phyloP scores from a whole-genome alignment of 129 eudicot species.

The Lonicera japonica region DNA sequence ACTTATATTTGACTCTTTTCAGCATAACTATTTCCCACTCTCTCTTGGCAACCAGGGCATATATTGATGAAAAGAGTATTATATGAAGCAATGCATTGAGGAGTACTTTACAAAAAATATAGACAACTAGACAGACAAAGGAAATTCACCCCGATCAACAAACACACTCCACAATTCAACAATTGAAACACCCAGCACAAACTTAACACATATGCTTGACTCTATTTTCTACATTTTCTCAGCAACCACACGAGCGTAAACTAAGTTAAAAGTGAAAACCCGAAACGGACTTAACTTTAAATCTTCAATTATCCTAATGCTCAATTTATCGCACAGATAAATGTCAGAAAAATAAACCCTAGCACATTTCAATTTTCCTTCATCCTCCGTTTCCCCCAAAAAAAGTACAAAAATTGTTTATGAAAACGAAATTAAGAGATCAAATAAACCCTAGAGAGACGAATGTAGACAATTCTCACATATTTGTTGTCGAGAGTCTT shows the following conservation, averaged over 20 bases:
- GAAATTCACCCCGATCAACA: no score
- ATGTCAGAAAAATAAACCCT: background rate
- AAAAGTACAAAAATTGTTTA: background rate
- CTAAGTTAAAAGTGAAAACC: background rate
- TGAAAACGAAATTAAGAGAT: background rate
- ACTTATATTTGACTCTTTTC: no score
- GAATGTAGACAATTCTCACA: conserved; percentile 34
- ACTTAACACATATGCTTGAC: background rate
- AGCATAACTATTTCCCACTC: no score
- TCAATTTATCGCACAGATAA: background rate
- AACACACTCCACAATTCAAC: no score
- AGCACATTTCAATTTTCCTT: no score
- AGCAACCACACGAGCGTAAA: background rate
- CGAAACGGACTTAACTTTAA: background rate
- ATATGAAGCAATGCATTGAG: no score
- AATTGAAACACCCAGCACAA: conserved; percentile 3
- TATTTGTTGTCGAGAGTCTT: conserved; percentile 94
- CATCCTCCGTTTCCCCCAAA: no score
- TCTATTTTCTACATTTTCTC: background rate
- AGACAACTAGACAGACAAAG: no score
- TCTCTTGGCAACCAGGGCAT: no score
- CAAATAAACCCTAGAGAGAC: background rate
- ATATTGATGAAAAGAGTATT: no score
- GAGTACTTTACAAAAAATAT: no score
- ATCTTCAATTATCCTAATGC: background rate